phyloP scores from a whole-genome alignment of 2,329 filamentous ascomycete species.

The Malbranchea zuffiana region DNA sequence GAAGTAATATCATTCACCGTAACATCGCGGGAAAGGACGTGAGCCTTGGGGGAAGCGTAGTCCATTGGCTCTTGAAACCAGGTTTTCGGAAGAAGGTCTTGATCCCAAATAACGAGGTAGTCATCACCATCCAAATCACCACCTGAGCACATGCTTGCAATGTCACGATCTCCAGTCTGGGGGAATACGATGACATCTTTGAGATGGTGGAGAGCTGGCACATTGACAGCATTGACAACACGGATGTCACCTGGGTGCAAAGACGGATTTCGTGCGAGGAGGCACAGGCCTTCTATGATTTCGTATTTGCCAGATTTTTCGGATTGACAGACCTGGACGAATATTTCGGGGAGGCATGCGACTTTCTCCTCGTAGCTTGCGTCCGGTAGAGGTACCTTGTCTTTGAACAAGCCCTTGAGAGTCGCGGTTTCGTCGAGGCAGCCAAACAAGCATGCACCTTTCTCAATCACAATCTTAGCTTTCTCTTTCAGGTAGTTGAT shows the following conservation, averaged over 20 bases:
- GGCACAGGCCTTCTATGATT: slow-evolving; percentile 64
- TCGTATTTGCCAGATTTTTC: slow-evolving; percentile 45
- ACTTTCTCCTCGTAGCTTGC: slow-evolving; percentile 35
- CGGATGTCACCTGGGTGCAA: slow-evolving; percentile 87
- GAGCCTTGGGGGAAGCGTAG: slow-evolving; percentile 49
- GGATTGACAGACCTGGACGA: slow-evolving; percentile 63
- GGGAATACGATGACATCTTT: slow-evolving; percentile 82
- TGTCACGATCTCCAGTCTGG: slow-evolving; percentile 66
- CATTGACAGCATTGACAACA: slow-evolving; percentile 72
- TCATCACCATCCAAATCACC: slow-evolving; percentile 95
- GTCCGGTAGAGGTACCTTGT: slow-evolving; percentile 27
- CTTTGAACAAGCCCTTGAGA: slow-evolving; percentile 58
- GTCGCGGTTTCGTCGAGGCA: slow-evolving; percentile 75
- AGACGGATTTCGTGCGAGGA: slow-evolving; percentile 85
- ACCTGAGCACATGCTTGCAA: slow-evolving; percentile 90
- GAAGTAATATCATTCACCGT: slow-evolving; percentile 60
- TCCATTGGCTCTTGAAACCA: slow-evolving; percentile 73
- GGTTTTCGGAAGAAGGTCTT: slow-evolving; percentile 54
- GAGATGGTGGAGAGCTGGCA: slow-evolving; percentile 60
- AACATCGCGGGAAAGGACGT: slow-evolving; percentile 51
- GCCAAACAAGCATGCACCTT: slow-evolving; percentile 80
- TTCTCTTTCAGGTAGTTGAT: slow-evolving; percentile 89
- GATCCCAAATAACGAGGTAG: slow-evolving; percentile 88
- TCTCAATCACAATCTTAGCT: slow-evolving; percentile 66
- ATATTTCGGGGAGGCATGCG: slow-evolving; percentile 66